Evolutionary conservation across 805 yeast species (phyloP).

Genomic region (Saccharomycopsis fodiens): DNA sequence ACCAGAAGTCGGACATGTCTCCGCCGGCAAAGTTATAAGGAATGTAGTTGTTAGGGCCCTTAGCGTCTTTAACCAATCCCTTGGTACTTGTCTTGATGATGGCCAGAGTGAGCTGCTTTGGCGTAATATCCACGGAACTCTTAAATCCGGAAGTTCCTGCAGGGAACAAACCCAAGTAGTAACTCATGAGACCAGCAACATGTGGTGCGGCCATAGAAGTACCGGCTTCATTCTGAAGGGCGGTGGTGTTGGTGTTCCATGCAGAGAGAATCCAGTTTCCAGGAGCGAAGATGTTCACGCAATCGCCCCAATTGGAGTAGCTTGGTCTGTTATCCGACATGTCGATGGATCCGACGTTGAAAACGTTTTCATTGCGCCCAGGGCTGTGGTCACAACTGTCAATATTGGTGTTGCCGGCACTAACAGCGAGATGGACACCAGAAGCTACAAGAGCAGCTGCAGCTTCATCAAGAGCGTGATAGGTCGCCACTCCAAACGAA

Average conservation of each 20-base stretch:
- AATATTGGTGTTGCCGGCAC: conserved; percentile 90
- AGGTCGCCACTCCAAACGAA: conserved; percentile 90
- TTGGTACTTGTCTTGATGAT: conserved; percentile 61
- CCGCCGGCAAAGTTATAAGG: conserved; percentile 79
- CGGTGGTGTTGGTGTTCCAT: conserved; percentile 43
- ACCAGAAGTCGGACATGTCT: conserved; percentile 61
- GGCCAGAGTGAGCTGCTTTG: conserved; percentile 69
- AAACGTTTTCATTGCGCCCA: conserved; percentile 46
- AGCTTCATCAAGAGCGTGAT: conserved; percentile 78
- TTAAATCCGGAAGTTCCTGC: conserved; percentile 39
- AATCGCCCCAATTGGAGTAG: conserved; percentile 46
- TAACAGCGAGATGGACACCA: conserved; percentile 88
- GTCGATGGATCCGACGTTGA: conserved; percentile 45
- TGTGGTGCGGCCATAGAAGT: conserved; percentile 62
- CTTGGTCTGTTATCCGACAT: conserved; percentile 38
- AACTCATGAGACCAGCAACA: conserved; percentile 82
- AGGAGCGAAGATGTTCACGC: conserved; percentile 48
- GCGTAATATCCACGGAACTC: conserved; percentile 41
- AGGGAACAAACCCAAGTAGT: conserved; percentile 82
- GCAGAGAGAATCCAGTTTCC: conserved; percentile 50
- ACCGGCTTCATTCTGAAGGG: conserved; percentile 48
- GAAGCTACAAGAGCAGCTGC: conserved; percentile 83
- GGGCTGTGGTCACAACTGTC: conserved; percentile 92
- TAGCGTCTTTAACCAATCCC: conserved; percentile 48
- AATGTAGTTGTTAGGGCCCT: conserved; percentile 65